Percentiles rank a stretch among this genome's conserved stretches.
phyloP scores from a whole-genome alignment of 2,329 filamentous ascomycete genomes.

The Colletotrichum sidae region DNA sequence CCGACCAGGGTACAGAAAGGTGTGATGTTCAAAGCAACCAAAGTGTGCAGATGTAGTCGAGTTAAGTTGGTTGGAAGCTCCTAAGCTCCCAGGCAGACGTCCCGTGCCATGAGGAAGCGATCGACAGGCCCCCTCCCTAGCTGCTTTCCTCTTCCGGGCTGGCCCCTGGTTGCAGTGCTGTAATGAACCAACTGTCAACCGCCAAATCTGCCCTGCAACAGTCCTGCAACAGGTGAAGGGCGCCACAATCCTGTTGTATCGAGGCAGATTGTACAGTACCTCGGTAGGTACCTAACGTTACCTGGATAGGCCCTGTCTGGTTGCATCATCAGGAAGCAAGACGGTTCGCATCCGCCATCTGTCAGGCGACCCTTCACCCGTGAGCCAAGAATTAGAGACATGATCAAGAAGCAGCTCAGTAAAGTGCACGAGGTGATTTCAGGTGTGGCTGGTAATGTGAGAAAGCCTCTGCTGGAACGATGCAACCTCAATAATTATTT shows the following conservation, averaged over 20 bases:
- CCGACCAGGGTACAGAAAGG: too few species aligned
- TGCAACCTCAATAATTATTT: constrained; percentile 21
- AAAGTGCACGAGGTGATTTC: neutral
- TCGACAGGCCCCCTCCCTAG: neutral
- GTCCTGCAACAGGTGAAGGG: too few species aligned
- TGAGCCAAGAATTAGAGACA: too few species aligned
- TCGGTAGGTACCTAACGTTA: too few species aligned
- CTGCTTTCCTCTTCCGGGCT: constrained; percentile 7
- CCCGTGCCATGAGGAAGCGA: constrained; percentile 2
- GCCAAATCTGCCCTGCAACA: neutral
- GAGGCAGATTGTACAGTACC: neutral
- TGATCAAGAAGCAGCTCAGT: too few species aligned
- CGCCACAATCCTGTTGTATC: neutral
- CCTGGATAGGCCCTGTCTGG: too few species aligned
- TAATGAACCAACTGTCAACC: neutral
- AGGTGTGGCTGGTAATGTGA: neutral
- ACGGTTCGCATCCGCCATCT: neutral
- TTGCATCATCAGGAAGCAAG: too few species aligned
- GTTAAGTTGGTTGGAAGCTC: constrained; percentile 3
- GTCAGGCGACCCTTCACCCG: neutral
- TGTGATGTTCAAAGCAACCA: too few species aligned
- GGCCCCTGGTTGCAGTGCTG: neutral
- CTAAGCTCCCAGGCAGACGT: constrained; percentile 25
- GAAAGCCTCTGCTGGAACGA: constrained; percentile 5
- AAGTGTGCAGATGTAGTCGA: neutral